These are phyloP conservation scores for Salix caprea DNA, from an alignment of 345 rosid genomes.

Conservation along the genomic window DNA sequence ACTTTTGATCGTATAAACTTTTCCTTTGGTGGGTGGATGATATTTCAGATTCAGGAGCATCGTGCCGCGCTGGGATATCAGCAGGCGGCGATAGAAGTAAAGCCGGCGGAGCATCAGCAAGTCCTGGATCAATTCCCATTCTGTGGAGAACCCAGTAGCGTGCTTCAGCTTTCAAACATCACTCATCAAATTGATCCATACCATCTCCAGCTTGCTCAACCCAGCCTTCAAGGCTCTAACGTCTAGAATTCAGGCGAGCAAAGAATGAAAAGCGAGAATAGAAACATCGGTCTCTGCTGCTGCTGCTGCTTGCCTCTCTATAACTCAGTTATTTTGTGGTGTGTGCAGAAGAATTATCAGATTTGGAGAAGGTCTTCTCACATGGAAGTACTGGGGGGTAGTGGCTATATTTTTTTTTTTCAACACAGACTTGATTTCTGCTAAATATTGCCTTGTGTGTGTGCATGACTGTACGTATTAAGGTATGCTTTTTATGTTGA, in stretches of 20 bases:
- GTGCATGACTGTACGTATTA: neutral
- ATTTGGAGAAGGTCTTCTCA: neutral
- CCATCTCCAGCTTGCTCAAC: constrained; percentile 74
- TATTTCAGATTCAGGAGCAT: constrained; percentile 53
- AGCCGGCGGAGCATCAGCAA: constrained; percentile 48
- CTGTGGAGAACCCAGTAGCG: constrained; percentile 55
- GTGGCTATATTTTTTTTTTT: neutral
- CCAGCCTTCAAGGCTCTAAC: constrained; percentile 38
- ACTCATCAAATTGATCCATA: constrained; percentile 48
- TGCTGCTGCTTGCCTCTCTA: neutral
- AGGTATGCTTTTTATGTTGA: neutral
- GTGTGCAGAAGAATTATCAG: constrained; percentile 2
- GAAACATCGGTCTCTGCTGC: neutral
- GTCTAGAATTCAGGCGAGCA: neutral
- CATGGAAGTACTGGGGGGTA: neutral
- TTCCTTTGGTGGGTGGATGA: neutral
- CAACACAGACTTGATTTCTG: neutral
- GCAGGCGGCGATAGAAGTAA: constrained; percentile 48
- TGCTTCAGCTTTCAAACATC: constrained; percentile 63
- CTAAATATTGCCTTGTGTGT: neutral
- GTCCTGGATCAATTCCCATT: constrained; percentile 55
- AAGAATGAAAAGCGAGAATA: neutral
- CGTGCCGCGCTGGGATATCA: constrained; percentile 47
- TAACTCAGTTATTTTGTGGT: neutral
- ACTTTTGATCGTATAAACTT: too few species aligned